phyloP scores from a whole-genome alignment of 768 basidiomycete genomes.

The Boletus subparvulus region DNA sequence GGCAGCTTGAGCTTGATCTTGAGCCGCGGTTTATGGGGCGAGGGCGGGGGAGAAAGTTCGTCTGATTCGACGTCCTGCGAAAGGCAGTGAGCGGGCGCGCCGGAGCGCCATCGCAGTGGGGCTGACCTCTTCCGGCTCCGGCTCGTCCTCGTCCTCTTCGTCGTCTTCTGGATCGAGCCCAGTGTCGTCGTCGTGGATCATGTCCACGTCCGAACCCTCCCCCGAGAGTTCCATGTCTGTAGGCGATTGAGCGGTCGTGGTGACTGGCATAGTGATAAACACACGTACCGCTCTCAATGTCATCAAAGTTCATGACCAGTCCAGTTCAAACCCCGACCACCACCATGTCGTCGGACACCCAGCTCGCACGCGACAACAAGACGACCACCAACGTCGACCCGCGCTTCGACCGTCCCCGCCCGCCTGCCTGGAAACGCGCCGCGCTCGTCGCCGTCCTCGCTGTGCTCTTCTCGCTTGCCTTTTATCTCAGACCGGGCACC shows the following conservation, averaged over 20 bases:
- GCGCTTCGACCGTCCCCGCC: conserved; percentile 39
- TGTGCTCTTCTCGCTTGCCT: conserved; percentile 45
- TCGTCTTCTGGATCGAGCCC: conserved; percentile 35
- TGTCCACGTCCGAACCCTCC: conserved; percentile 36
- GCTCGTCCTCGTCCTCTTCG: conserved; percentile 29
- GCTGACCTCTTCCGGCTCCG: conserved; percentile 14
- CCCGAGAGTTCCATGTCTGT: conserved; percentile 28
- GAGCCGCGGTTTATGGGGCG: conserved; percentile 42
- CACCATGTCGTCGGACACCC: conserved; percentile 6
- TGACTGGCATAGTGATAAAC: not conserved
- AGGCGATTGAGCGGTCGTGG: conserved; percentile 1
- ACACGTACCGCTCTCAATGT: not conserved
- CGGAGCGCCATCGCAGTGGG: not conserved
- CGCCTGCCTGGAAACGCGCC: conserved; percentile 47
- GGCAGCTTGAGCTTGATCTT: conserved; percentile 65
- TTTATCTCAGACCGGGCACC: conserved; percentile 19
- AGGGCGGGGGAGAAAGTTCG: conserved; percentile 35
- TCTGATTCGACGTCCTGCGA: conserved; percentile 35
- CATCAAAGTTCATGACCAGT: not conserved
- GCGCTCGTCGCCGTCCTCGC: conserved; percentile 43
- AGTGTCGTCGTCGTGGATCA: conserved; percentile 34
- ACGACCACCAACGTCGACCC: not conserved
- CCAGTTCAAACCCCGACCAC: conserved; percentile 26
- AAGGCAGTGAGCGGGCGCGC: not conserved
- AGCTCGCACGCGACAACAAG: conserved; percentile 15